phyloP scores from a whole-genome alignment of 1,139 yeast species.

The Protomyces pachydermus region DNA sequence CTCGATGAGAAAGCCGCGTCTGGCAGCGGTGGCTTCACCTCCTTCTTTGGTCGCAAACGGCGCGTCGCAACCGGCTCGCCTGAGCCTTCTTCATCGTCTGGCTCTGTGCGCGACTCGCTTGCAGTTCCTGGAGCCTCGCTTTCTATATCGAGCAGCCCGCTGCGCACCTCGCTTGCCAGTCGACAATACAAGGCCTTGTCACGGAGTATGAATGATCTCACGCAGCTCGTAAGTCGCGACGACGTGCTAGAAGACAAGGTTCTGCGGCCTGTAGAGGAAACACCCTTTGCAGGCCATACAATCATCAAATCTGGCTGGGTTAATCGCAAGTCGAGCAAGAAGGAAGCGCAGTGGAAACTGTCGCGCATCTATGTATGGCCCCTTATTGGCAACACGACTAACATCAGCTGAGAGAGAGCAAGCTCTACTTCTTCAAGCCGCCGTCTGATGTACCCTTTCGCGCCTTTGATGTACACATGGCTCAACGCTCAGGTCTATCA shows the following conservation, averaged over 20 bases:
- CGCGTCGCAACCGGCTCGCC: not conserved
- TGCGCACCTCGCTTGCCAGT: not conserved
- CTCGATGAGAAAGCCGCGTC: not conserved
- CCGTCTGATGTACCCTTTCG: slow-evolving; percentile 3
- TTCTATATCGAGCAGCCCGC: not conserved
- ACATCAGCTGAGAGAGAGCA: slow-evolving; percentile 13
- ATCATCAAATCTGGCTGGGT: slow-evolving; percentile 13
- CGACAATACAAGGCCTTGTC: slow-evolving; percentile 16
- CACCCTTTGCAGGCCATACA: not conserved
- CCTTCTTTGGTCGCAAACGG: not conserved
- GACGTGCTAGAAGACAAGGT: not conserved
- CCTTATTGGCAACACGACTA: not conserved
- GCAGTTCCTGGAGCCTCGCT: not conserved
- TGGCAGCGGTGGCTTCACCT: not conserved
- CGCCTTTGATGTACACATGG: slow-evolving; percentile 2
- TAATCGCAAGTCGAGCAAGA: slow-evolving; percentile 4
- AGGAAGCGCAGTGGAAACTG: slow-evolving; percentile 10
- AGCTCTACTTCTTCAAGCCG: slow-evolving; percentile 20
- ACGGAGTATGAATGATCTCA: slow-evolving; percentile 24
- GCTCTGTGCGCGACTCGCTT: not conserved
- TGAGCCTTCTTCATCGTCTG: not conserved
- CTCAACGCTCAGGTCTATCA: not conserved
- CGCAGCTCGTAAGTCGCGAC: not conserved
- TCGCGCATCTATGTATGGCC: slow-evolving; percentile 11
- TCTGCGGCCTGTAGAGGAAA: not conserved